phyloP scores from a whole-genome alignment of 306 rosid genomes.

The Luffa aegyptiaca region DNA sequence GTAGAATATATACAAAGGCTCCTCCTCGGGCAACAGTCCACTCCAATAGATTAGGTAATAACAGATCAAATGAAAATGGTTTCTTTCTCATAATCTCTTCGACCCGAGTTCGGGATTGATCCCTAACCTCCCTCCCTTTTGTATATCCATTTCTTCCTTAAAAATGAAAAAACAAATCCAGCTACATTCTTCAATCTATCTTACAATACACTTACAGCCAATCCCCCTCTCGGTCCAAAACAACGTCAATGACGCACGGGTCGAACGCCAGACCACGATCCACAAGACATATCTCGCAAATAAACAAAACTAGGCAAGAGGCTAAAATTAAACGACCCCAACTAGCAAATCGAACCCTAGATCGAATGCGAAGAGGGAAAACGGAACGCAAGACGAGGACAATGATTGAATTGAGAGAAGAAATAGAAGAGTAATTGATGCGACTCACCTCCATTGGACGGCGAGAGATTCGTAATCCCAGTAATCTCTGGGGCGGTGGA shows the following conservation, averaged over 20 bases:
- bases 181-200: background rate
- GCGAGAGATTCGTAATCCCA: slow-evolving; percentile 38
- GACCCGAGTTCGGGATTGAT: background rate
- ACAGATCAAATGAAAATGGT: background rate
- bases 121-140: background rate
- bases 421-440: background rate
- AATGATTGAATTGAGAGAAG: background rate
- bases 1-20: background rate
- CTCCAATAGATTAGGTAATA: background rate
- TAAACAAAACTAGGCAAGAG: background rate
- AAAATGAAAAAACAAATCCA: background rate
- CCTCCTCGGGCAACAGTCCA: background rate
- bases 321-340: background rate
- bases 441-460: slow-evolving; percentile 33
- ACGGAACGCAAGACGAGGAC: background rate
- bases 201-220: background rate
- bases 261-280: background rate
- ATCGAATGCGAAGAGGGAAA: background rate
- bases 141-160: background rate
- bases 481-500: slow-evolving; percentile 37
- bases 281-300: background rate
- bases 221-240: background rate
- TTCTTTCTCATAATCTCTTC: background rate
- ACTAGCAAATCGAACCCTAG: background rate
- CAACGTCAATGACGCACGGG: background rate